Base-by-base conservation (phyloP, 164 flowering plant genomes). In the Vitis riparia region DNA sequence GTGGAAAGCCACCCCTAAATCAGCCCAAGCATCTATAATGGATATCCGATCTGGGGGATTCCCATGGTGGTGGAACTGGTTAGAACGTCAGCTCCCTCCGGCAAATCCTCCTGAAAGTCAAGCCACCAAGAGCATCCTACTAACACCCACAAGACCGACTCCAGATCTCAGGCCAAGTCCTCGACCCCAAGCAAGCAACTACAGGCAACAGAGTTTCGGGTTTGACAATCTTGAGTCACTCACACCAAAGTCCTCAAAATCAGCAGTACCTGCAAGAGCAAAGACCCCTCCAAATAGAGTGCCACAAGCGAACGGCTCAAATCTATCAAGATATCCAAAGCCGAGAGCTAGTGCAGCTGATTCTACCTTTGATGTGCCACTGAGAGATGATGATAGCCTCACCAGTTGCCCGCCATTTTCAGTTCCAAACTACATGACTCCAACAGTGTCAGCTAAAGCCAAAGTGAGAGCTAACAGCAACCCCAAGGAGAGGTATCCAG, bases 51-150 rank as follows among this genome's bases (percentile, higher is more conserved):
- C 89, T 0, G 88, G 89, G 10, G 93, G 90, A 48, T 83, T 81
- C 30, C 98, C 98, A 0, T 89, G 94, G 91, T 90, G 94, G 94
- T 91, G 98, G 98, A 95, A 80, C 80, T 91, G 97, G 96, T 55
- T 95, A 56, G 96, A 95, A 17, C 84, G 87, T 11, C 92, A 84
- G 59, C 74, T 79, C 3, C 86, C 89, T 69, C 72, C 85, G 0
- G 13, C 81, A 12, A 71, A 75, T 47, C 30, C 75, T 55, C 65
- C 81, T 7, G 81, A 83, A 62, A 80, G 53, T 74, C 78, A 80
- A 63, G 11, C 82, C 14, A 1, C 59, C 15, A 92, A 84, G 79
- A 83, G 10, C 59, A 69, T 71, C 23, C 77, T 69, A 11, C 67
- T 73, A 1, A 85, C 91, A 30, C 89, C 92, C 48, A 69, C 87